Conservation (phyloP, 2,329 filamentous ascomycete genomes). For the Hypoxylon sp. region DNA sequence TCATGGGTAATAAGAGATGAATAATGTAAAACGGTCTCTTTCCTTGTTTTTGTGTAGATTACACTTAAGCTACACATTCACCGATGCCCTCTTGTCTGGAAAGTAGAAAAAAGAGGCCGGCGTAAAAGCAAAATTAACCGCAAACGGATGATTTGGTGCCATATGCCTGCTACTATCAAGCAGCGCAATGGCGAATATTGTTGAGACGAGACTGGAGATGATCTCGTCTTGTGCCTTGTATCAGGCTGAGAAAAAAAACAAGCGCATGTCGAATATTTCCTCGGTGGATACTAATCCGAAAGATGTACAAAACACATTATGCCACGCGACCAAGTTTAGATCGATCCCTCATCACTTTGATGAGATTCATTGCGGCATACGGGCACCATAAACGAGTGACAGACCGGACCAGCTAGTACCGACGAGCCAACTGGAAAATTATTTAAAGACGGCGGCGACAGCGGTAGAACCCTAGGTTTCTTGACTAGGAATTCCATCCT, state of each 20-base stretch:
- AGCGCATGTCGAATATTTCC: slow-evolving; percentile 18
- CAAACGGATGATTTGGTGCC: not conserved
- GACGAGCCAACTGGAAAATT: not conserved
- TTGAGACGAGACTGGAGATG: slow-evolving; percentile 9
- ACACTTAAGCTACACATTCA: not conserved
- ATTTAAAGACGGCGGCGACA: slow-evolving; percentile 20
- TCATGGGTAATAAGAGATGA: not conserved
- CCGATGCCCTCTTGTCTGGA: slow-evolving; percentile 3
- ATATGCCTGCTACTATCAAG: slow-evolving; percentile 22
- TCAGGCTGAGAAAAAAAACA: not conserved
- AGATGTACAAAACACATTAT: slow-evolving; percentile 11
- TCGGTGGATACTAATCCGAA: slow-evolving; percentile 35
- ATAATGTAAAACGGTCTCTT: not conserved
- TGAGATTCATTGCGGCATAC: slow-evolving; percentile 24
- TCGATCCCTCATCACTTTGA: slow-evolving; percentile 41
- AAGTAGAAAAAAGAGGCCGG: slow-evolving; percentile 6
- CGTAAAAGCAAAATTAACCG: slow-evolving; percentile 15
- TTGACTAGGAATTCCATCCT: slow-evolving; percentile 56
- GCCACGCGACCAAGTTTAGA: slow-evolving; percentile 22
- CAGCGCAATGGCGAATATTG: slow-evolving; percentile 4
- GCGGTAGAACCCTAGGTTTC: slow-evolving; percentile 37
- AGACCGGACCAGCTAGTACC: not conserved
- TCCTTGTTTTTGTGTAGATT: not conserved
- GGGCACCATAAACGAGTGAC: slow-evolving; percentile 4
- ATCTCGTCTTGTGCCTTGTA: slow-evolving; percentile 5